Conservation (phyloP, 768 basidiomycete genomes). For the Suillus clintonianus region DNA sequence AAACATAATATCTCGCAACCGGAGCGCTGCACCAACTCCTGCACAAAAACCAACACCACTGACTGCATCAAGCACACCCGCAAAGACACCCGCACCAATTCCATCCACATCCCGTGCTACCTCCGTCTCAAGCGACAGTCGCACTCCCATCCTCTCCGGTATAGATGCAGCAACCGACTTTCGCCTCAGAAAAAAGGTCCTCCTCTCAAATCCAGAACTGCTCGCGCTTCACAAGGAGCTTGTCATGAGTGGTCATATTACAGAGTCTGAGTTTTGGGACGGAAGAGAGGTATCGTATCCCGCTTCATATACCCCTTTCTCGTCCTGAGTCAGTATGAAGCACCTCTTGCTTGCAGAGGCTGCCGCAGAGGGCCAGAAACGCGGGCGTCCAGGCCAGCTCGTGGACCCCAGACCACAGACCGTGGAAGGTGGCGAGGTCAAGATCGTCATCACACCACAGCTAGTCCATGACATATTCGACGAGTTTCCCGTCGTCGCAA, state of each 20-base stretch:
- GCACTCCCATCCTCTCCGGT: constrained; percentile 56
- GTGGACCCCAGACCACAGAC: constrained; percentile 89
- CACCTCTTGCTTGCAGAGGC: constrained; percentile 77
- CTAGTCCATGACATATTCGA: constrained; percentile 96
- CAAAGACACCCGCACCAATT: constrained; percentile 35
- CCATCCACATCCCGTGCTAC: constrained; percentile 59
- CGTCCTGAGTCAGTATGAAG: constrained; percentile 40
- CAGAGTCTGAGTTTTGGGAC: constrained; percentile 97
- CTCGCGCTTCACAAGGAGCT: constrained; percentile 83
- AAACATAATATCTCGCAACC: constrained; percentile 74
- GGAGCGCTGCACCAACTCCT: constrained; percentile 34
- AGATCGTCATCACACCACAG: constrained; percentile 88
- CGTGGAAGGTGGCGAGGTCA: constrained; percentile 81
- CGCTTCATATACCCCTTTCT: constrained; percentile 12
- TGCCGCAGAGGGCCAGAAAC: constrained; percentile 69
- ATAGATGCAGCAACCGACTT: constrained; percentile 68
- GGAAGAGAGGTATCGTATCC: constrained; percentile 74
- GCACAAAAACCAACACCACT: constrained; percentile 28
- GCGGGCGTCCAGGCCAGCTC: constrained; percentile 82
- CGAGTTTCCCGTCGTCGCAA: constrained; percentile 93
- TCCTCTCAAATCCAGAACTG: constrained; percentile 77
- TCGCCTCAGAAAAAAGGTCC: constrained; percentile 74
- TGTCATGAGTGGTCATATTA: constrained; percentile 82
- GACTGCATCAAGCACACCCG: constrained; percentile 27
- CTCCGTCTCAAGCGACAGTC: constrained; percentile 58